Evolutionary conservation across 2,329 filamentous ascomycete species (phyloP).

Genomic region (Pyrenophora teres): DNA sequence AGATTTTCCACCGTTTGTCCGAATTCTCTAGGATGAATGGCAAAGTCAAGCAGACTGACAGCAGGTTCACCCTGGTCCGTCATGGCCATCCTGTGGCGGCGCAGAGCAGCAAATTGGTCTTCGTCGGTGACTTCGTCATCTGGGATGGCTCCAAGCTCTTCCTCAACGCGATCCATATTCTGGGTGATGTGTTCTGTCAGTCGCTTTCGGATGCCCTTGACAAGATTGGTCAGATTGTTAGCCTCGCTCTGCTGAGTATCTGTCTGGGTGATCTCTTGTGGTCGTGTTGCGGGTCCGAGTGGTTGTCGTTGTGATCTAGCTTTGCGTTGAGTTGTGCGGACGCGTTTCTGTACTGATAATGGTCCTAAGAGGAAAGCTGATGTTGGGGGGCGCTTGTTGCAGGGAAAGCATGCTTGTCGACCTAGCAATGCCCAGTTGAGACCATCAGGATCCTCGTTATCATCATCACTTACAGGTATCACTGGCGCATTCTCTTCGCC

Average conservation of each 20-base stretch:
- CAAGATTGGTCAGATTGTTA: slow-evolving; percentile 78
- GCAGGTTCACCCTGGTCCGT: slow-evolving; percentile 62
- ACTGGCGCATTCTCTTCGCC: slow-evolving; percentile 59
- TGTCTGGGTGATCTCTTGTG: slow-evolving; percentile 74
- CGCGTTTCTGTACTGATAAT: slow-evolving; percentile 84
- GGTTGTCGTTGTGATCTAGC: slow-evolving; percentile 72
- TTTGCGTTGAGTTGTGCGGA: slow-evolving; percentile 69
- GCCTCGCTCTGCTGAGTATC: slow-evolving; percentile 78
- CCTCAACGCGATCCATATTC: slow-evolving; percentile 50
- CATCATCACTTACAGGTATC: slow-evolving; percentile 58
- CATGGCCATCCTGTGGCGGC: slow-evolving; percentile 64
- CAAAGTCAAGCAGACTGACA: slow-evolving; percentile 81
- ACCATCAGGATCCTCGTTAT: slow-evolving; percentile 69
- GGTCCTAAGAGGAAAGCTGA: slow-evolving; percentile 87
- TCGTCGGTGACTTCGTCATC: slow-evolving; percentile 41
- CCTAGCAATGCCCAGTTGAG: slow-evolving; percentile 87
- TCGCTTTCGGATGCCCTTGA: slow-evolving; percentile 71
- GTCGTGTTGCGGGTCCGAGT: slow-evolving; percentile 69
- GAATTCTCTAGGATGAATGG: slow-evolving; percentile 87
- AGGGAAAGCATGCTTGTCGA: slow-evolving; percentile 72
- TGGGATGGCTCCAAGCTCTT: slow-evolving; percentile 36
- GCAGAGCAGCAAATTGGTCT: slow-evolving; percentile 60
- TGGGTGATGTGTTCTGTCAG: slow-evolving; percentile 54
- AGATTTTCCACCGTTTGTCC: slow-evolving; percentile 95
- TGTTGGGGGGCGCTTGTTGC: slow-evolving; percentile 74